phyloP scores from a whole-genome alignment of 352 stramenopile genomes.

The Pythium apleroticum region DNA sequence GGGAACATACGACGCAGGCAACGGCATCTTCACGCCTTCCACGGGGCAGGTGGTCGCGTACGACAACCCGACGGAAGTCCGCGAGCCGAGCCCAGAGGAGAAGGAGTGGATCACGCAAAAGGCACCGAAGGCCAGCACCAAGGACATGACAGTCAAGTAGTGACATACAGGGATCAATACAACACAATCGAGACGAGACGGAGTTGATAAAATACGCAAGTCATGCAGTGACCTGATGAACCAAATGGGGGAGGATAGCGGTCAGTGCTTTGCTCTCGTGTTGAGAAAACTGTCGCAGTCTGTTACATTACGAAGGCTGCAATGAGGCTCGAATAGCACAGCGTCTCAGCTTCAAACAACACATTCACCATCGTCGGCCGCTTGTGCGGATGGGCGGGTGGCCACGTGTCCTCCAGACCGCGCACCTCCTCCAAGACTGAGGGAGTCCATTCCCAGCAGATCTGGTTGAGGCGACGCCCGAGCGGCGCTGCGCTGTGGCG shows the following conservation, averaged over 20 bases:
- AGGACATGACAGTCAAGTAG: conserved; percentile 69
- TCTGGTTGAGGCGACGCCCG: conserved; percentile 13
- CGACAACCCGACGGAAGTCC: conserved; percentile 51
- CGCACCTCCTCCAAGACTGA: conserved; percentile 22
- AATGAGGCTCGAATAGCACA: neutral
- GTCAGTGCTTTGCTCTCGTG: conserved; percentile 28
- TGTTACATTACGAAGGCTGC: conserved; percentile 17
- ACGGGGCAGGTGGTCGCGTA: conserved; percentile 52
- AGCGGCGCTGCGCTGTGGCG: conserved; percentile 33
- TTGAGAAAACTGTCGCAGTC: conserved; percentile 55
- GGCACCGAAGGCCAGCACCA: conserved; percentile 68
- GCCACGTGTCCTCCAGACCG: conserved; percentile 7
- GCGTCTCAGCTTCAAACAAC: neutral
- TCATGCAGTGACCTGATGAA: neutral
- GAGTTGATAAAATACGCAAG: neutral
- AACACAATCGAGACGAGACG: neutral
- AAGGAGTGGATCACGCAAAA: conserved; percentile 56
- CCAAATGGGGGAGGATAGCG: neutral
- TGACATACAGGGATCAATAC: neutral
- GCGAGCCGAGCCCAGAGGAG: conserved; percentile 51
- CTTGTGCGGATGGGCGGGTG: conserved; percentile 34
- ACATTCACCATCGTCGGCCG: conserved; percentile 44
- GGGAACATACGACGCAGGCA: conserved; percentile 73
- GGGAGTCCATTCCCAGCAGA: conserved; percentile 20
- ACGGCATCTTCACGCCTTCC: conserved; percentile 71